Conservation (phyloP, 768 basidiomycete species). For the Pleurotus ostreatus region DNA sequence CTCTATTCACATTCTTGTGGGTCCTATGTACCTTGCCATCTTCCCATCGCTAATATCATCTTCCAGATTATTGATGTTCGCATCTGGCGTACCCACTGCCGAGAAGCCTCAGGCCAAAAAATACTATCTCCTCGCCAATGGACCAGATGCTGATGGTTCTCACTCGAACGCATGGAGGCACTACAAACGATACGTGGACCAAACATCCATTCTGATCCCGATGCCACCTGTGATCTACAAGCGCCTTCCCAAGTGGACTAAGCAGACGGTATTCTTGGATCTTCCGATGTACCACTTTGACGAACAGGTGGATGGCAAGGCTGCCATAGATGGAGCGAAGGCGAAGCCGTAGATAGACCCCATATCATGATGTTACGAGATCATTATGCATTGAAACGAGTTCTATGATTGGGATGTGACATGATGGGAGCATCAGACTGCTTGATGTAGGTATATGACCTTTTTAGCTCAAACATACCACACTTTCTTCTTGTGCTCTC, state of each 20-base stretch:
- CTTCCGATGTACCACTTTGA: conserved; percentile 60
- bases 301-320: conserved; percentile 42
- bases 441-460: background rate
- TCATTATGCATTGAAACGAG: background rate
- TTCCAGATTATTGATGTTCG: conserved; percentile 55
- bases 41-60: background rate
- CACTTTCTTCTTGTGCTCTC: background rate
- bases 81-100: conserved; percentile 64
- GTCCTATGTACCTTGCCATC: conserved; percentile 15
- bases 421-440: background rate
- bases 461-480: background rate
- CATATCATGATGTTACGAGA: background rate
- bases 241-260: conserved; percentile 45
- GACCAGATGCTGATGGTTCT: conserved; percentile 25
- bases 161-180: conserved; percentile 39
- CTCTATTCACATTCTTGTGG: conserved; percentile 62
- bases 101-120: conserved; percentile 63
- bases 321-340: conserved; percentile 34
- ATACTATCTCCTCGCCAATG: conserved; percentile 51
- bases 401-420: conserved; percentile 2
- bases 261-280: conserved; percentile 55
- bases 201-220: conserved; percentile 60
- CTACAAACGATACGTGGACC: conserved; percentile 51
- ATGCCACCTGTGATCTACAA: conserved; percentile 53
- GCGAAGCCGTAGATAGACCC: background rate